These are phyloP conservation scores for Soucietia sequanensis DNA, from an alignment of 805 yeast genomes.

Conservation along the genomic window DNA sequence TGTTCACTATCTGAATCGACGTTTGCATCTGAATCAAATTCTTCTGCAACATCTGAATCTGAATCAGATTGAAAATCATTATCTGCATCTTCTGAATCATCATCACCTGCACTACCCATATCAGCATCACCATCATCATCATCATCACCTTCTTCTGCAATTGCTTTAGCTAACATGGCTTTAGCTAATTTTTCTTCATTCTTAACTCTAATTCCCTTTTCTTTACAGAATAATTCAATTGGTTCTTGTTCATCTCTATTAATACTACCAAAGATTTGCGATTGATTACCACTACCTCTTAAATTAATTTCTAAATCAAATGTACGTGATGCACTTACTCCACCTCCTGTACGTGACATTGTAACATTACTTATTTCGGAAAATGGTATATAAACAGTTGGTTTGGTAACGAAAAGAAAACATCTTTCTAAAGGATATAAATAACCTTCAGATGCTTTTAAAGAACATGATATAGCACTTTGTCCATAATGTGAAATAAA, in stretches of 20 bases:
- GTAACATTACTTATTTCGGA: slow-evolving; percentile 74
- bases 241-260: slow-evolving; percentile 84
- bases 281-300: slow-evolving; percentile 55
- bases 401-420: slow-evolving; percentile 87
- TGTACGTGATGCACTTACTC: slow-evolving; percentile 77
- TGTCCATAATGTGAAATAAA: slow-evolving; percentile 74
- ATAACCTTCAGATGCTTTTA: slow-evolving; percentile 94
- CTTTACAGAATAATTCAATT: slow-evolving; percentile 71
- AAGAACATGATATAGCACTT: slow-evolving; percentile 87
- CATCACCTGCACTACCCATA: slow-evolving; percentile 72
- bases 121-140: slow-evolving; percentile 48
- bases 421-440: slow-evolving; percentile 91
- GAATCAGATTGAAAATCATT: slow-evolving; percentile 74
- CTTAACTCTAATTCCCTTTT: slow-evolving; percentile 75
- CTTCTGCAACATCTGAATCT: slow-evolving; percentile 79
- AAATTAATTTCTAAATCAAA: slow-evolving; percentile 85
- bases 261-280: slow-evolving; percentile 85
- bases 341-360: slow-evolving; percentile 83
- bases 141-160: slow-evolving; percentile 57
- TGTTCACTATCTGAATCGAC: slow-evolving; percentile 15
- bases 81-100: slow-evolving; percentile 69
- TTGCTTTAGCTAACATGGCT: slow-evolving; percentile 72
- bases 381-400: slow-evolving; percentile 87
- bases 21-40: slow-evolving; percentile 67
- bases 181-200: slow-evolving; percentile 90